Evolutionary conservation across 2,329 filamentous ascomycete species (phyloP).

Genomic region (Rhynchosporium secalis): DNA sequence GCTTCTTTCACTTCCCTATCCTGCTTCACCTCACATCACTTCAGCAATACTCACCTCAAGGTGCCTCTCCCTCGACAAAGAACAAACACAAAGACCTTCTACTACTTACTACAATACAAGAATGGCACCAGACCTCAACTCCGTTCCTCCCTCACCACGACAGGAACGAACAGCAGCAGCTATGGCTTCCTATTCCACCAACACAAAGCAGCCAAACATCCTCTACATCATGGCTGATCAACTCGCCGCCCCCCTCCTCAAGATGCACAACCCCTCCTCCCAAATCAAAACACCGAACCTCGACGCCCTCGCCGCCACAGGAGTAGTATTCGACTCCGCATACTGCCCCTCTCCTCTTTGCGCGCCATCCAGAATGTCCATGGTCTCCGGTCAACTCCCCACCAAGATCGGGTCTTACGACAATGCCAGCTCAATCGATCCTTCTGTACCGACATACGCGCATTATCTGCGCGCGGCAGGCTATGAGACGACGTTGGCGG

Average conservation of each 20-base stretch:
- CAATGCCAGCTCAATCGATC: conserved; percentile 81
- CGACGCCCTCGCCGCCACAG: conserved; percentile 75
- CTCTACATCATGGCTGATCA: conserved; percentile 98
- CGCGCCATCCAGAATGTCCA: conserved; percentile 88
- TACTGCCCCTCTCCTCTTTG: conserved; percentile 94
- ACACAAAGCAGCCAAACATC: conserved; percentile 63
- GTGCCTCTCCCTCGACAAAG: neutral
- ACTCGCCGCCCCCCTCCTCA: conserved; percentile 84
- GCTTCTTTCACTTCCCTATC: neutral
- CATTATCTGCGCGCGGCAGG: conserved; percentile 84
- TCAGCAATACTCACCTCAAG: neutral
- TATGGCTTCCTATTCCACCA: conserved; percentile 32
- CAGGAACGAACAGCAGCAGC: conserved; percentile 24
- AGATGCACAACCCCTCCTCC: conserved; percentile 86
- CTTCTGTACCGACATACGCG: conserved; percentile 86
- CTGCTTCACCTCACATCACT: neutral
- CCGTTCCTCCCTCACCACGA: conserved; percentile 58
- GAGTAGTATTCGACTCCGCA: conserved; percentile 89
- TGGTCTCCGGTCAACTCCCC: conserved; percentile 89
- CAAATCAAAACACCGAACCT: conserved; percentile 92
- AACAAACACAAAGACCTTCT: neutral
- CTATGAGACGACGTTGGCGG: conserved; percentile 87
- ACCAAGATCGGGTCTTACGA: conserved; percentile 92
- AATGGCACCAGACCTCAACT: conserved; percentile 76
- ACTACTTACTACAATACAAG: conserved; percentile 12